Conservation (phyloP, 208 protist species). For the Phytomonas serpens region DNA sequence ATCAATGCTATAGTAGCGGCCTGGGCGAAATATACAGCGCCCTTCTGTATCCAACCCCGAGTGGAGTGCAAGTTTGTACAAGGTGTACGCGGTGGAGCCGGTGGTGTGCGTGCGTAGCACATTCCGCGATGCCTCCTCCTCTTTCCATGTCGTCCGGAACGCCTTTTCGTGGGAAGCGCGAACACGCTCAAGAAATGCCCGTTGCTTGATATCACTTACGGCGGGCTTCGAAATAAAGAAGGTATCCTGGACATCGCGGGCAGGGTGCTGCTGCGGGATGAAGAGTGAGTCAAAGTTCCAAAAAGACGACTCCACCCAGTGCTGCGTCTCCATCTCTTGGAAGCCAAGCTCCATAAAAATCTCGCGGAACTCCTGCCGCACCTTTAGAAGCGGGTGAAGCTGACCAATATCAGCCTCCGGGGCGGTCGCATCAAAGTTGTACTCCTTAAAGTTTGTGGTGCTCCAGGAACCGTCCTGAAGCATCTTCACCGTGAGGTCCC, state of each 20-base stretch:
- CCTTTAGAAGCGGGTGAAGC: slow-evolving; percentile 98
- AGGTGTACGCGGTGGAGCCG: slow-evolving; percentile 95
- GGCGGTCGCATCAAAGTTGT: slow-evolving; percentile 95
- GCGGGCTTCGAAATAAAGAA: slow-evolving; percentile 98
- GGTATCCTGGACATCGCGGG: slow-evolving; percentile 99
- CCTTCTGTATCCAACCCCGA: slow-evolving; percentile 37
- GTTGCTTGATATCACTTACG: slow-evolving; percentile 27
- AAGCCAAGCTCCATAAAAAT: slow-evolving; percentile 99
- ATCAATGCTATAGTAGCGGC: slow-evolving; percentile 99
- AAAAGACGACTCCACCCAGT: slow-evolving; percentile 99
- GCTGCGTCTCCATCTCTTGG: slow-evolving; percentile 99
- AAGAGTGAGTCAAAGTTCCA: slow-evolving; percentile 99
- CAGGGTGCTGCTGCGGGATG: slow-evolving; percentile 99
- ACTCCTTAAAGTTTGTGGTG: slow-evolving; percentile 92
- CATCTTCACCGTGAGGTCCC: slow-evolving; percentile 94
- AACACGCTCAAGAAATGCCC: slow-evolving; percentile 92
- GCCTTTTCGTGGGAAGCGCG: slow-evolving; percentile 91
- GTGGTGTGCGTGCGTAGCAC: slow-evolving; percentile 99
- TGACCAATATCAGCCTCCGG: slow-evolving; percentile 80
- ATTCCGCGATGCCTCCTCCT: slow-evolving; percentile 94
- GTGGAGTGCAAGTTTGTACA: slow-evolving; percentile 92
- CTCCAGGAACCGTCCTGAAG: slow-evolving; percentile 92
- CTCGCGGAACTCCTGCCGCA: slow-evolving; percentile 97
- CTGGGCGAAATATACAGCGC: slow-evolving; percentile 87
- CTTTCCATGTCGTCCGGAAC: slow-evolving; percentile 93